Evolutionary conservation across 768 basidiomycete genomes (phyloP).

Genomic region (Psilocybe azurescens): DNA sequence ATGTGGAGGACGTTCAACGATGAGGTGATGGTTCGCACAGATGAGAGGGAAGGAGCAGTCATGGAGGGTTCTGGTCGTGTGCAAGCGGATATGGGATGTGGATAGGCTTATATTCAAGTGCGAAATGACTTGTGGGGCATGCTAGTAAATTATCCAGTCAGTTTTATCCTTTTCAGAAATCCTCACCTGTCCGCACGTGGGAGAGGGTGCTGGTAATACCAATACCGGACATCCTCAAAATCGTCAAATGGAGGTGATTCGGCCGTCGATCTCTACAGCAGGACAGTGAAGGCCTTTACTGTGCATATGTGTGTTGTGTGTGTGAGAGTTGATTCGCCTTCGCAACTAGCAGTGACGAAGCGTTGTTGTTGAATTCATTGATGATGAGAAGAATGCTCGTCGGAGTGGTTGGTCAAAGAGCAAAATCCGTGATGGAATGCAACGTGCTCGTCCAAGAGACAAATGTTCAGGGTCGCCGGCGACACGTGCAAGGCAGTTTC

Average conservation of each 20-base stretch:
- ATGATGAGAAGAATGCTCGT: constrained; percentile 29
- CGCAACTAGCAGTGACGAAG: constrained; percentile 18
- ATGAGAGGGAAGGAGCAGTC: constrained; percentile 23
- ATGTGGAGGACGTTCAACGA: constrained; percentile 13
- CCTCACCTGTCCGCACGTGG: constrained; percentile 24
- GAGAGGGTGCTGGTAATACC: constrained; percentile 20
- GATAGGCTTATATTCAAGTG: neutral
- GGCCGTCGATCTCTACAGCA: constrained; percentile 18
- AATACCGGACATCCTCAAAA: constrained; percentile 21
- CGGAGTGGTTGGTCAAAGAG: constrained; percentile 18
- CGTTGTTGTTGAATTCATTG: constrained; percentile 22
- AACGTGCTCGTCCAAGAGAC: constrained; percentile 24
- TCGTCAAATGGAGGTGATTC: constrained; percentile 23
- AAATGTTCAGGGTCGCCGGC: constrained; percentile 19
- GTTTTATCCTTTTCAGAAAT: constrained; percentile 19
- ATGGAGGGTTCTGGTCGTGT: constrained; percentile 9
- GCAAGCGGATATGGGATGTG: constrained; percentile 4
- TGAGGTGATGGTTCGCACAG: constrained; percentile 14
- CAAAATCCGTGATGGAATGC: constrained; percentile 23
- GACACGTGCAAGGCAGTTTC: constrained; percentile 12
- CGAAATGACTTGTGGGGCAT: constrained; percentile 1
- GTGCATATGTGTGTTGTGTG: constrained; percentile 5
- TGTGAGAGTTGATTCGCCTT: constrained; percentile 22
- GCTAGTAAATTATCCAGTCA: neutral
- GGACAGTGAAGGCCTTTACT: constrained; percentile 17